Conservation (phyloP, 371 early-diverging fungal genomes). For the Smittium mucronatum region DNA sequence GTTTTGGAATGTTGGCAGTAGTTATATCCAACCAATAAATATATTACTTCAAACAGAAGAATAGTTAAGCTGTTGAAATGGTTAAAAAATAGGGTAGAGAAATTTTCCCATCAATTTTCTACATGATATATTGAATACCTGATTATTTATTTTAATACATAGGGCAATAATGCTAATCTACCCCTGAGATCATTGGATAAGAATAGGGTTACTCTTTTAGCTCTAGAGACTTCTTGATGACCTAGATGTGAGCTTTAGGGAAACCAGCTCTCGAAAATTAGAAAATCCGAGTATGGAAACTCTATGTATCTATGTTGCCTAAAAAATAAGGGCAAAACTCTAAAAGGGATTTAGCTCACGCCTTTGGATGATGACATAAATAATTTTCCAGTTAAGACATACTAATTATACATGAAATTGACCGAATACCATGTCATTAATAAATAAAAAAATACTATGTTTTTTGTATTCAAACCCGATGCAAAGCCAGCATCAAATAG, state of each 20-base stretch:
- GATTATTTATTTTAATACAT: neutral
- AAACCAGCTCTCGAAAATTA: neutral
- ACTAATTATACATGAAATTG: neutral
- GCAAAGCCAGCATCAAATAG: conserved; percentile 4
- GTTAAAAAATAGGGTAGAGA: conserved; percentile 1
- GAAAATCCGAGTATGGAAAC: neutral
- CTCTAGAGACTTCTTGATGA: neutral
- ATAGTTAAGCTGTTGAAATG: neutral
- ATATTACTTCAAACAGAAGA: conserved; percentile 1
- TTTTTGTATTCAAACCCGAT: neutral
- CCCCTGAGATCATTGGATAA: neutral
- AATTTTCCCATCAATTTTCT: neutral
- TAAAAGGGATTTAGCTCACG: conserved; percentile 1
- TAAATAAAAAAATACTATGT: conserved; percentile 3
- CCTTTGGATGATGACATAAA: conserved; percentile 1
- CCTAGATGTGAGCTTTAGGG: neutral
- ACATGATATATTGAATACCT: neutral
- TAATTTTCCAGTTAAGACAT: conserved; percentile 1
- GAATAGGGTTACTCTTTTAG: neutral
- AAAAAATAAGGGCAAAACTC: conserved; percentile 4
- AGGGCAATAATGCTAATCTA: neutral
- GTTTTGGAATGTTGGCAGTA: conserved; percentile 1
- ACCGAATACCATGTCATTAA: neutral
- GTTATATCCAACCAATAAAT: neutral
- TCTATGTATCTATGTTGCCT: neutral